Base-by-base conservation (phyloP, 306 rosid species). In the Lotus japonicus region DNA sequence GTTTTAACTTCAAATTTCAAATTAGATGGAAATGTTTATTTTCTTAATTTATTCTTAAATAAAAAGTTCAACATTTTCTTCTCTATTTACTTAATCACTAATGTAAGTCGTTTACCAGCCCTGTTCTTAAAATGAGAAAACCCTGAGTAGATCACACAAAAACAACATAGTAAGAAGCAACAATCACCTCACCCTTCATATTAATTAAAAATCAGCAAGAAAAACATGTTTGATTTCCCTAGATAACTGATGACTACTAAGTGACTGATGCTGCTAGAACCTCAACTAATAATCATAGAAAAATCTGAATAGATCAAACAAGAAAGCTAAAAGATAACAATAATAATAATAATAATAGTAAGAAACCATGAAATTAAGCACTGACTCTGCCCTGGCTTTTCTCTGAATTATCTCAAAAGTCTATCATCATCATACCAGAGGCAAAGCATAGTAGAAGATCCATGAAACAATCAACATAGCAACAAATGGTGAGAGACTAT, bases 321-420 rank as follows among this genome's bases (percentile, higher is more conserved):
- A 68, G 61, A 61, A 43, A 23, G 26, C 33, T 62, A 53, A 61
- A 19, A n/a, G 23, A 55, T 16, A 31, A 55, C 12, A 4, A 39
- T 18, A 50, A 45, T 36, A 53, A 48, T 23, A 21, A 21, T 21
- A 1, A 21, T 21, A 21, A 21, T 21, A 21, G 26, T 21, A 28
- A 41, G 75, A 76, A 64, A 31, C 7, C 49, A 11, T 45, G 39
- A 68, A 13, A n/a, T n/a, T n/a, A n/a, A 82, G 96, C 98, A 85
- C 96, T 86, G 98, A 87, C 98, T 90, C 94, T 84, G 69, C 35
- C 95, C 98, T 77, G 89, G 79, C 92, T 26, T 0, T 1, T 21
- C 15, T 31, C 10, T 26, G 3, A 12, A 3, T 52, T 12, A 62
- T 46, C 36, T 73, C 58, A 81, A 3, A 26, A 26, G 4, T 26